Base-by-base conservation (phyloP, 495 filamentous ascomycete genomes). In the Staphylotrichum tortipilum region DNA sequence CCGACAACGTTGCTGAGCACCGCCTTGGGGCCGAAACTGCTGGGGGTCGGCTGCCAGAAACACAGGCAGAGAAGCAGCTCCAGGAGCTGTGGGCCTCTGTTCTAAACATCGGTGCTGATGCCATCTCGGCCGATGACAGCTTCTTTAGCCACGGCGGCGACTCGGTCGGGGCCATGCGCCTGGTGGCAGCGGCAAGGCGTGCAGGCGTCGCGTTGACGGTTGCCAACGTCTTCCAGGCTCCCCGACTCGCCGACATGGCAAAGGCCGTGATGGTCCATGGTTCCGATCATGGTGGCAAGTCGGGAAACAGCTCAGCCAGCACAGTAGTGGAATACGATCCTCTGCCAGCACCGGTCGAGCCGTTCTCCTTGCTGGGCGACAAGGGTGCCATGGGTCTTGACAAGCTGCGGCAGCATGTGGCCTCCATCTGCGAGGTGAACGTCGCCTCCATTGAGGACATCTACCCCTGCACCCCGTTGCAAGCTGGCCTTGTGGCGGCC, bases 61-160 rank as follows among this genome's bases (percentile, higher is more conserved):
- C 60, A 3, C 9, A 23, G 14, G 52, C 36, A 23, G 66, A 72
- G 49, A 59, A 56, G 39, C 22, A 14, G 0, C 52, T 72, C 2
- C 59, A 56, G 17, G 33, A 49, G 10, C 49, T 72, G n/a, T 71
- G 67, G 65, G 55, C 59, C 0, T 9, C 39, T 2, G 51, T 62
- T 0, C 52, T 72, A 8, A 52, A 52, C 31, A 24, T 71, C 3
- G 24, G 53, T 2, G 19, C 53, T 7, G 57, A 51, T 0, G 15
- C 29, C 26, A 77, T 85, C 37, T 63, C 69, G 0, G 49, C 77
- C n/a, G 65, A 78, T 18, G 73, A 81, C 54, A 78, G 72, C 52
- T 87, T 88, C 61, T 69, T 87, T 50, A 69, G 67, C 4, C 67
- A 84, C 11, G 83, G 84, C 12, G 84, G 84, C 29, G 84, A 88